Base-by-base conservation (phyloP, 257 asterid genomes). In the Phtheirospermum japonicum region DNA sequence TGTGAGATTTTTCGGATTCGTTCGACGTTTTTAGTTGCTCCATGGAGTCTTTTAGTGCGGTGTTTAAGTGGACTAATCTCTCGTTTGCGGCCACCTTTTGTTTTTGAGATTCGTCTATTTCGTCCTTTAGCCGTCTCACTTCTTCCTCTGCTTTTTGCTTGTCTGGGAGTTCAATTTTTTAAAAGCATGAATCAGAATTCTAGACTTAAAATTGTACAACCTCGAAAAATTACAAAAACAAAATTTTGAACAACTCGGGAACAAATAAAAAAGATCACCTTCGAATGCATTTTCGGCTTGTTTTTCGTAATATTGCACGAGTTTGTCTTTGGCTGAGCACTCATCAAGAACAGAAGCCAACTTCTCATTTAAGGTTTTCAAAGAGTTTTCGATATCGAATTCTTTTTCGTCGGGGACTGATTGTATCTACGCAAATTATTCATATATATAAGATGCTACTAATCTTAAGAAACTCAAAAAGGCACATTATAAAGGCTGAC, bases 41-140 rank as follows among this genome's bases (percentile, higher is more conserved):
- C 95, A 84, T 88, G 49, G 79, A 67, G 12, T 85, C 90, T 49
- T 80, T 88, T 40, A 88, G 30, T 1, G 95, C 93, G 4, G 82
- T 67, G 63, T 88, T 88, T 16, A 88, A 65, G 71, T 72, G 76
- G 48, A 66, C 70, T 59, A 82, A 59, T 61, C 86, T 70, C 63
- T 86, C 94, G 54, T 84, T 76, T 19, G 82, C 82, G 9, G 75
- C 79, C 19, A 4, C 71, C 61, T 64, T 79, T 64, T 80, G 79
- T 18, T 73, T 71, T 12, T 40, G 63, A 18, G 70, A 75, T 60
- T 79, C 84, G 26, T 85, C 76, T 4, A 85, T 69, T 70, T 85
- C 89, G 28, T 73, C 64, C 62, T 68, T 76, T 17, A 85, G 68
- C 63, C 57, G 33, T 13, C 34, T 42, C 0, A 88, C 71, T 72